phyloP scores from a whole-genome alignment of 495 filamentous ascomycete species.

The Bombardia bombarda region DNA sequence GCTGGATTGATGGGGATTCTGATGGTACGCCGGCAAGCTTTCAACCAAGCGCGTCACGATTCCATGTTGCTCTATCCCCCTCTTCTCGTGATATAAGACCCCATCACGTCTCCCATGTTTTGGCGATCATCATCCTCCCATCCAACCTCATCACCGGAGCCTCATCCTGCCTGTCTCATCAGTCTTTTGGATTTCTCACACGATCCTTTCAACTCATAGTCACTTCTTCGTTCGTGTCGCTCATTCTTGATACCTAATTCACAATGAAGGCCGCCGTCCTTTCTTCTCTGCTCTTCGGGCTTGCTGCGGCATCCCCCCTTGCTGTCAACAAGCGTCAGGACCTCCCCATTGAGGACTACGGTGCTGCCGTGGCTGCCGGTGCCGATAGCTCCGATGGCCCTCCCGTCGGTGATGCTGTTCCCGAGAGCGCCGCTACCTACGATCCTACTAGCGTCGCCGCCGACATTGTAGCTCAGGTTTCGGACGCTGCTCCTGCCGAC shows the following conservation, averaged over 20 bases:
- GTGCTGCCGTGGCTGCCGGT: background rate
- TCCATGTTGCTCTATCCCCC: too few species aligned
- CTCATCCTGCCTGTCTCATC: background rate
- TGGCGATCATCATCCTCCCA: background rate
- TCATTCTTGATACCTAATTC: background rate
- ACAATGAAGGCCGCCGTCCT: conserved; percentile 4
- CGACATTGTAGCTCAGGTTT: background rate
- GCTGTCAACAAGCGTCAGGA: conserved; percentile 7
- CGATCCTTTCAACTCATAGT: background rate
- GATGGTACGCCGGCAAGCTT: too few species aligned
- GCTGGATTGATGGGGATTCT: too few species aligned
- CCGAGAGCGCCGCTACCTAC: background rate
- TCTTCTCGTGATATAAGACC: background rate
- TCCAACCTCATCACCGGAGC: background rate
- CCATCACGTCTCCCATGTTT: background rate
- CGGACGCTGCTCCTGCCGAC: background rate
- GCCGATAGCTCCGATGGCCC: background rate
- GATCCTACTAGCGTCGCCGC: conserved; percentile 1
- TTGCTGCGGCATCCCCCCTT: conserved; percentile 4
- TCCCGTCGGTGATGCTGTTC: conserved; percentile 1
- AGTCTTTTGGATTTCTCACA: background rate
- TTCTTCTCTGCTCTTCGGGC: conserved; percentile 7
- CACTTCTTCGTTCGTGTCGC: background rate
- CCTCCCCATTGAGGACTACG: conserved; percentile 2
- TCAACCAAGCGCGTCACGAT: too few species aligned